These are phyloP conservation scores for Prasinococcaceae sp. DNA, from an alignment of 139 green algal genomes.

Conservation along the genomic window DNA sequence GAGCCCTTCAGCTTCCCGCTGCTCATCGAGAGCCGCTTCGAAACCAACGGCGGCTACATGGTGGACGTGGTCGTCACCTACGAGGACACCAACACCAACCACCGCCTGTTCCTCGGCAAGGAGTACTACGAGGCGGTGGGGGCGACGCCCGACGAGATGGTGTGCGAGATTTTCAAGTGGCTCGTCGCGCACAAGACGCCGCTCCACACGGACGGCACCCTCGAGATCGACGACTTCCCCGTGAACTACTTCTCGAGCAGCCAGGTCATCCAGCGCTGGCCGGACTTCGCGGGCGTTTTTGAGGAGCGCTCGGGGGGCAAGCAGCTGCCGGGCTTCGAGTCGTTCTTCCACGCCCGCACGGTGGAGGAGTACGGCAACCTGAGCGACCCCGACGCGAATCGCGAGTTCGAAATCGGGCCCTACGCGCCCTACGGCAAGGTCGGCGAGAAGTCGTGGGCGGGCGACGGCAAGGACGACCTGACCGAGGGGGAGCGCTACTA, in stretches of 20 bases:
- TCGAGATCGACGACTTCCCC: constrained; percentile 47
- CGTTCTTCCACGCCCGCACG: too few species aligned
- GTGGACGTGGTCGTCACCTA: constrained; percentile 51
- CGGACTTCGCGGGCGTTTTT: constrained; percentile 33
- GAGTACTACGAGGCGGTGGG: constrained; percentile 47
- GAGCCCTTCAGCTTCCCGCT: constrained; percentile 12
- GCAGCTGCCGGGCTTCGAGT: too few species aligned
- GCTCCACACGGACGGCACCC: constrained; percentile 34
- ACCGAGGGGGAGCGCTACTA: too few species aligned
- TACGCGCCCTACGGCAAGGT: too few species aligned
- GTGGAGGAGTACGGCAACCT: too few species aligned
- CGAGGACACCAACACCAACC: constrained; percentile 47
- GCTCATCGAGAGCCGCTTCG: constrained; percentile 19
- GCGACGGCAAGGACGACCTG: too few species aligned
- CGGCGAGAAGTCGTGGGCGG: too few species aligned
- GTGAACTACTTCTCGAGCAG: constrained; percentile 68
- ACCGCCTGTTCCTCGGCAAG: constrained; percentile 52
- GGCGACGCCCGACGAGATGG: constrained; percentile 31
- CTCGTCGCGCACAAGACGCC: constrained; percentile 36
- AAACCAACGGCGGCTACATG: constrained; percentile 67
- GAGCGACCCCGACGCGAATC: too few species aligned
- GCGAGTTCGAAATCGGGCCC: too few species aligned
- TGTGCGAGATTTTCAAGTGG: constrained; percentile 44
- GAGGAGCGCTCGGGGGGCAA: too few species aligned
- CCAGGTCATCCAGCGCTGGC: constrained; percentile 54